Percentiles rank a stretch among this genome's conserved stretches.
Conservation (phyloP, 2,329 filamentous ascomycete species). For the Aaosphaeria pasadenensis region DNA sequence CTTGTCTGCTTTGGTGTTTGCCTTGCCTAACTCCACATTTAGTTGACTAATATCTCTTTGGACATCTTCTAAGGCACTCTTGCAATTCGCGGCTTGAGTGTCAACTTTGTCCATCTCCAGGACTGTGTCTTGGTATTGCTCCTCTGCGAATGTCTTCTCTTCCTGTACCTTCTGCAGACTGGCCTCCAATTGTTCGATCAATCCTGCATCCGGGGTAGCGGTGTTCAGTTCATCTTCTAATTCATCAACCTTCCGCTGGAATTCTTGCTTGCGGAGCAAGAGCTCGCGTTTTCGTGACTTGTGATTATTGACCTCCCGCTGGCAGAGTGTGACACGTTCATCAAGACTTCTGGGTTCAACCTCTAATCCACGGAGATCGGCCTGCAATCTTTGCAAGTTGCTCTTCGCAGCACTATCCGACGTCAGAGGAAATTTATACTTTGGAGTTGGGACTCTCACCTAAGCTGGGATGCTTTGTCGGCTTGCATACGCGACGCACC, state of each 20-base stretch:
- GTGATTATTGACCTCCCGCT: constrained; percentile 50
- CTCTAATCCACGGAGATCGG: constrained; percentile 18
- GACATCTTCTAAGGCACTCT: constrained; percentile 28
- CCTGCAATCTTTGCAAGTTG: constrained; percentile 51
- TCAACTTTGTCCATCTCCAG: constrained; percentile 45
- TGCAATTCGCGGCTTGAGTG: constrained; percentile 25
- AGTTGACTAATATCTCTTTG: constrained; percentile 21
- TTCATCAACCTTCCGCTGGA: constrained; percentile 61
- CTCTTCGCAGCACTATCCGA: constrained; percentile 41
- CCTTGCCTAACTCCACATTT: constrained; percentile 22
- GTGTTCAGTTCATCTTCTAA: constrained; percentile 64
- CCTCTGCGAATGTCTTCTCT: constrained; percentile 34
- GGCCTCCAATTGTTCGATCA: constrained; percentile 40
- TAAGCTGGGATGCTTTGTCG: constrained; percentile 67
- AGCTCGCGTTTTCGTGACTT: constrained; percentile 48
- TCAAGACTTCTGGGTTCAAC: constrained; percentile 26
- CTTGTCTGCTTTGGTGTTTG: constrained; percentile 24
- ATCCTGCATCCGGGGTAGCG: constrained; percentile 60
- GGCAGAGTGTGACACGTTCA: constrained; percentile 23
- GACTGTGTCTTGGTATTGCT: constrained; percentile 49
- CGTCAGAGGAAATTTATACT: too few relatives aligned
- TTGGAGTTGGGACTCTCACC: constrained; percentile 26
- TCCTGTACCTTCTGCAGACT: constrained; percentile 57
- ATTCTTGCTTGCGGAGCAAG: constrained; percentile 55
- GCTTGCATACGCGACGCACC: constrained; percentile 73